A percentile compares a stretch with the other conserved stretches of the same genome.
These are phyloP conservation scores for Mycogone perniciosa DNA, from an alignment of 2,329 filamentous ascomycete species.

Conservation along the genomic window DNA sequence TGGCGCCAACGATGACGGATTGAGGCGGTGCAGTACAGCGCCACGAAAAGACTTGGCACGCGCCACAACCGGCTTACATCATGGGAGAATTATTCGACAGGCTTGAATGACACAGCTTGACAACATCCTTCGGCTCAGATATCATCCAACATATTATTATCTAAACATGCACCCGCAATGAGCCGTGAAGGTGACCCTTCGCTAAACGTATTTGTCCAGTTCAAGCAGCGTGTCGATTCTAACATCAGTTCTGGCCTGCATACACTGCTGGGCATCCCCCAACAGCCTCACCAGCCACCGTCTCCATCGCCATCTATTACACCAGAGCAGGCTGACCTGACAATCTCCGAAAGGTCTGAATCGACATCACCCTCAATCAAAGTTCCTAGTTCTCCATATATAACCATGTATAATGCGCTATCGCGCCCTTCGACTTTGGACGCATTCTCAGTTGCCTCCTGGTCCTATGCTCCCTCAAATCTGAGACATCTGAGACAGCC, in stretches of 20 bases:
- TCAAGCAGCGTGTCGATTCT: slow-evolving; percentile 29
- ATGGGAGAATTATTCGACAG: not conserved
- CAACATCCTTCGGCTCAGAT: no score
- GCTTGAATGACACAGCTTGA: no score
- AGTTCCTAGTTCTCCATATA: not conserved
- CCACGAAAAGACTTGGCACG: not conserved
- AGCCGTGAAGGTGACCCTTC: slow-evolving; percentile 14
- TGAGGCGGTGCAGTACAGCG: not conserved
- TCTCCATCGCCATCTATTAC: slow-evolving; percentile 12
- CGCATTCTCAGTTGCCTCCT: slow-evolving; percentile 21
- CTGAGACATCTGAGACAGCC: slow-evolving; percentile 43
- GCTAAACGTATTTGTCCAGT: slow-evolving; percentile 14
- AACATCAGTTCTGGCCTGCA: slow-evolving; percentile 26
- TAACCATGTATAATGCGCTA: slow-evolving; percentile 6
- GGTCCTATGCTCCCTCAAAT: slow-evolving; percentile 25
- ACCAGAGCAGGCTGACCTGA: not conserved
- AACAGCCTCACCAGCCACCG: slow-evolving; percentile 11
- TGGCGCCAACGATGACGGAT: not conserved
- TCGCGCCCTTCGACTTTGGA: slow-evolving; percentile 6
- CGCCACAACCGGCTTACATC: not conserved
- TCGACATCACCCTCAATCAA: slow-evolving; percentile 5
- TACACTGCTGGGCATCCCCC: slow-evolving; percentile 13
- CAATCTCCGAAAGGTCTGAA: slow-evolving; percentile 1
- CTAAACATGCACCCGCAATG: slow-evolving; percentile 14
- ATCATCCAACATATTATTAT: no score